Conservation (phyloP, 139 green algal species). For the Tetradesmus lagerheimii region DNA sequence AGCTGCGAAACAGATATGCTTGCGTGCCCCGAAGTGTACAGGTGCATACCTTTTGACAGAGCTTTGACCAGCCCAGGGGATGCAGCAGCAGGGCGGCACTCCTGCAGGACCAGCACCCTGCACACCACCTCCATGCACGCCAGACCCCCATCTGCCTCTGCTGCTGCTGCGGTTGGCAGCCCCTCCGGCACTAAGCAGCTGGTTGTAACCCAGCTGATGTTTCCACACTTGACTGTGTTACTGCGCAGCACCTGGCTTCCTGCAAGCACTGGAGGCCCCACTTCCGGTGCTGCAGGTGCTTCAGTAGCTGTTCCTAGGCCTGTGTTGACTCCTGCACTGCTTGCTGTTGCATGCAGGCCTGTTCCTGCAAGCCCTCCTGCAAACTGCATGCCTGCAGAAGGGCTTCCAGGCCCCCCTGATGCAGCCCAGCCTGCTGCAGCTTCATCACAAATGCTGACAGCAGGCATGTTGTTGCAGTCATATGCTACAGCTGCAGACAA, state of each 20-base stretch:
- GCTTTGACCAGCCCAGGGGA: neutral
- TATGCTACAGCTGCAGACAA: neutral
- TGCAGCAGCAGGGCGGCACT: constrained; percentile 3
- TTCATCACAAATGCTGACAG: neutral
- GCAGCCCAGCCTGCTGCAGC: neutral
- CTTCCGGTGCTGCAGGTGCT: neutral
- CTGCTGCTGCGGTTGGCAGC: constrained; percentile 15
- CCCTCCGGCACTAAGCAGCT: constrained; percentile 17
- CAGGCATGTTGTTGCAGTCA: neutral
- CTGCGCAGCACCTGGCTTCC: neutral
- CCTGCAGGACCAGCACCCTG: constrained; percentile 23
- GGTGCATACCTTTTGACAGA: constrained; percentile 1
- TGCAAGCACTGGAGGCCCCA: neutral
- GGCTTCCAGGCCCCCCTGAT: neutral
- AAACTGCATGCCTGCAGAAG: neutral
- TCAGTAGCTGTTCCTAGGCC: neutral
- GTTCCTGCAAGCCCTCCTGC: neutral
- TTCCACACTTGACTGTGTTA: neutral
- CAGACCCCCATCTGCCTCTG: constrained; percentile 8
- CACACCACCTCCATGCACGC: constrained; percentile 28
- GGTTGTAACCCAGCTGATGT: neutral
- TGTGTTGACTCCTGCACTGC: neutral
- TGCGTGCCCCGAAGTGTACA: neutral
- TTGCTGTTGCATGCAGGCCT: neutral
- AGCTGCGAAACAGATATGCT: neutral